Base-by-base conservation (phyloP, 1,139 yeast species). In the Saccharomyces uvarum region DNA sequence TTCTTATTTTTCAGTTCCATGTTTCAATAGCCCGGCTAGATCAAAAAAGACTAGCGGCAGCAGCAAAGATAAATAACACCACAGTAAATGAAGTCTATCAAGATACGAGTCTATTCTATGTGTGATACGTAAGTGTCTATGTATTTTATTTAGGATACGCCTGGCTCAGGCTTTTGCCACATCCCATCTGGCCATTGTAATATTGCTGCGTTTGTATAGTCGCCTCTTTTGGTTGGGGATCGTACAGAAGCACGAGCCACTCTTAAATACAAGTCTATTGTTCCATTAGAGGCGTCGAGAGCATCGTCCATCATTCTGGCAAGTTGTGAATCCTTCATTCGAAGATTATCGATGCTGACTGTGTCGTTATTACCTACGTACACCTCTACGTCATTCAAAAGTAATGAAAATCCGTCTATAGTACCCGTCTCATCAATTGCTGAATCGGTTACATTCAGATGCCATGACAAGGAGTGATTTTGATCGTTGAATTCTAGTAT, bases 311-410 rank as follows among this genome's bases (percentile, higher is more conserved):
- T 53, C 57, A 75, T 61, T 6, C 62, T 52, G 0, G 63, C 59
- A 19, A 76, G 67, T 14, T 65, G 68, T 1, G 65, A 57, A 49
- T 79, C 73, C 16, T 63, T 64, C 0, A 59, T 53, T n/a, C 80
- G 62, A 28, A 84, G 56, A 3, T 66, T 60, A 9, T 68, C 73
- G 33, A 84, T 59, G 60, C 79, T 74, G 4, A 83, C 62, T 1
- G 73, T 65, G 1, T 73, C 68, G n/a, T 73, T 64, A 4, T 70
- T 65, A 2, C 88, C 96, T 3, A 84, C 79, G 64, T 78, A 86
- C 44, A 83, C 73, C 67, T 89, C 96, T n/a, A 89, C 73, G 64
- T 90, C 97, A 64, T 90, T 88, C 46, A 90, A 72, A 51, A 89
- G 69, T 48, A 89, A 68, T 0, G 96, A 85, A 54, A 78, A 78